Evolutionary conservation across 164 flowering plant genomes (phyloP), one percentile per base, ranked within the genome.

Genomic region (Annona squamosa): DNA sequence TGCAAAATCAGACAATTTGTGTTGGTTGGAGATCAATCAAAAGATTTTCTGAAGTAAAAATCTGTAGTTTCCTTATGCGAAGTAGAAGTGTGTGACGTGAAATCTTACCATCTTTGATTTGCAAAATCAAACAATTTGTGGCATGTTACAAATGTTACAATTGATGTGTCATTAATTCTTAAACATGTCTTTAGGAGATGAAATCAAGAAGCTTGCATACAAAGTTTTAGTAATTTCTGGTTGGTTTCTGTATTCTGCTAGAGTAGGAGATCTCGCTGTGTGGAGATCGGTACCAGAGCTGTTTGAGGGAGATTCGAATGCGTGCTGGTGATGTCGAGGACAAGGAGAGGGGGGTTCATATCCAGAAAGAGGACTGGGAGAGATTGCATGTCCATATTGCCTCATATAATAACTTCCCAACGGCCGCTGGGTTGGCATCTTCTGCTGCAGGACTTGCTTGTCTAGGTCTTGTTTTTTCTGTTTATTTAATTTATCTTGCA

Each of bases 361-460:
- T 96, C 17, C 63, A 70, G 10, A 90, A 91, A 82, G 76, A 87
- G 73, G 99, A 96, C 56, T 96, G 98, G 98, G 83, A 86, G 76
- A 91, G 86, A 9, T 74, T 93, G 79, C 86, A 89, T 74, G 73
- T 96, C 10, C 98, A 96, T 69, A 86, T 96, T 85, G 97, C 91
- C 68, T 93, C 98, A 1, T 92, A 82, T 63, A 96, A 96, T 75
- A 96, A 91, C 77, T 96, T 96, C 72, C 99, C 98, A 0, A 96
- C 99, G 73, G 98, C 99, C 48, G 98, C 99, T 75, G 99, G 99
- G 0, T 80, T 96, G 81, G 99, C 99, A 76, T 96, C 99, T 65
- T 96, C 97, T 18, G 99, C 98, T 46, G 98, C 98, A 72, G 99
- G 99, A 46, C 86, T 93, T 73, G 98, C 99, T 73, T 96, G 99